Evolutionary conservation across 441 rosid species (phyloP).

Genomic region (Omphalea diandra): DNA sequence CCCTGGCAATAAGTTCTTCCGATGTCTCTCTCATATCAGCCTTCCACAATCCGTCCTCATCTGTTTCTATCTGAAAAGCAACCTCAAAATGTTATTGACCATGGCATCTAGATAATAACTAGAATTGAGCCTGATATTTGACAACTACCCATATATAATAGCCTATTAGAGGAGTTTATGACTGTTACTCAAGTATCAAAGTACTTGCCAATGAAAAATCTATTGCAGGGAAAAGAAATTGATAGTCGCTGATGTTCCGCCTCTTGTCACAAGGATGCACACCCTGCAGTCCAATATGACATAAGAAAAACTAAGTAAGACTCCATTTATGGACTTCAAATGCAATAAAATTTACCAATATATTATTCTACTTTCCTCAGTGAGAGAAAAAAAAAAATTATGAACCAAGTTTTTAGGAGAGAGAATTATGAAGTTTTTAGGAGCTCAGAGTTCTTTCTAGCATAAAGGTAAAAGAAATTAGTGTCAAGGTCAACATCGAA

Average conservation of each 20-base stretch:
- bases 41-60: constrained; percentile 76
- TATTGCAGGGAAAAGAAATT: constrained; percentile 85
- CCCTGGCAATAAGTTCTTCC: constrained; percentile 77
- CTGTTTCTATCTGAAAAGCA: constrained; percentile 62
- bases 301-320: not conserved
- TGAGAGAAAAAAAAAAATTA: too few species aligned
- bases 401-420: too few species aligned
- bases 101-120: constrained; percentile 14
- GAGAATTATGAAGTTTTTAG: too few species aligned
- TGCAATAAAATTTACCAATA: not conserved
- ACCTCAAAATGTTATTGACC: constrained; percentile 27
- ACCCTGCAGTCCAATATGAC: constrained; percentile 55
- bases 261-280: constrained; percentile 94
- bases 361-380: too few species aligned
- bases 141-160: constrained; percentile 22
- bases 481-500: too few species aligned
- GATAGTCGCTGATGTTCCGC: constrained; percentile 70
- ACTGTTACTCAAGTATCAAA: constrained; percentile 25
- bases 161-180: constrained; percentile 16
- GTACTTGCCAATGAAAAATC: constrained; percentile 92
- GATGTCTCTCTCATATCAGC: constrained; percentile 75
- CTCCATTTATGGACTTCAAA: not conserved
- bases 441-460: too few species aligned
- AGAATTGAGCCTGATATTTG: constrained; percentile 15
- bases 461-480: too few species aligned